Evolutionary conservation across 148 eudicot genomes (phyloP), one percentile per base, ranked within the genome.

Genomic region (Fallopia convolvulus): DNA sequence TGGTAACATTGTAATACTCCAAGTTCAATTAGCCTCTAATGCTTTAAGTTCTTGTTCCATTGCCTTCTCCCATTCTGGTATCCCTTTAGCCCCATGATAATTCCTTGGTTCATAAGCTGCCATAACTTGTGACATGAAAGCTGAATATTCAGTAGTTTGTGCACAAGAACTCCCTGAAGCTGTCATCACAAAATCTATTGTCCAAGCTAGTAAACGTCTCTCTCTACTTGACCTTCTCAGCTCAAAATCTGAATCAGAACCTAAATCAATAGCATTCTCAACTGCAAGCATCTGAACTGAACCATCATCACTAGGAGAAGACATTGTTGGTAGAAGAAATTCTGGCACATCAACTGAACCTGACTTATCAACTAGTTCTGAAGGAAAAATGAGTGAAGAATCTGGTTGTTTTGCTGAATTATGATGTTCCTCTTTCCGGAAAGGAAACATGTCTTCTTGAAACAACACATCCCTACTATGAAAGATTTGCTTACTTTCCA

Each of bases 201-300:
- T 13, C 23, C 33, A n/a, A 61, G 17, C 5, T 14, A 26, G 18
- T n/a, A 8, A 2, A 2, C 10, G 18, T 20, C 68, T 61, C 2
- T 18, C 32, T 13, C 68, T 61, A 13, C 10, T 14, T 3, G 68
- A 61, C 6, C 68, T 12, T 3, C 68, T n/a, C 2, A 33, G 3
- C 5, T 9, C 5, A 20, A 3, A 0, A 26, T 61, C 12, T n/a
- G 8, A 3, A 33, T 3, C 36, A 61, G 5, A 0, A n/a, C n/a
- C n/a, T n/a, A n/a, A n/a, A n/a, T n/a, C n/a, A n/a, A n/a, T n/a
- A 13, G 33, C 3, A n/a, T 13, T 20, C 0, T 15, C 26, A 6
- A 9, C 3, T 9, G 2, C 10, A 0, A 2, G 0, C 23, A n/a
- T 18, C 0, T 7, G n/a, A n/a, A n/a, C n/a, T n/a, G n/a, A n/a